Evolutionary conservation across 2,329 filamentous ascomycete species (phyloP).

Genomic region (Aaosphaeria pasadenensis): DNA sequence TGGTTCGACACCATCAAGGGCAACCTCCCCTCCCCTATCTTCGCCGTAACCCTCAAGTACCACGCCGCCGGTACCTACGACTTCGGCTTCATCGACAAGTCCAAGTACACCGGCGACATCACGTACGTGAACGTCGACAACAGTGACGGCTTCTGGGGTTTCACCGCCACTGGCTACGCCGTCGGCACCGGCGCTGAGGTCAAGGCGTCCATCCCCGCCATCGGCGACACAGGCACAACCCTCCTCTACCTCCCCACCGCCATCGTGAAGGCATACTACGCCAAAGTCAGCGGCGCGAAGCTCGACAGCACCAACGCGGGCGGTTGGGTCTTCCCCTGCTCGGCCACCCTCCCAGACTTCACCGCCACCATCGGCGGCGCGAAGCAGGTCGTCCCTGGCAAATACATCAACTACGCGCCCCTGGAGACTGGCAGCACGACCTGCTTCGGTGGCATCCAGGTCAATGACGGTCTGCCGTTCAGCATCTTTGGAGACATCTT

Average conservation of each 20-base stretch:
- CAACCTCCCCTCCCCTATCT: conserved; percentile 52
- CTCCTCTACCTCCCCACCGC: conserved; percentile 57
- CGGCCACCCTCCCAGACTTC: conserved; percentile 52
- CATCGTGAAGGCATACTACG: conserved; percentile 60
- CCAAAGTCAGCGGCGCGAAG: conserved; percentile 51
- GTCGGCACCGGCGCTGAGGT: conserved; percentile 47
- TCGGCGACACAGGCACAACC: conserved; percentile 70
- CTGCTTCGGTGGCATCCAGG: conserved; percentile 78
- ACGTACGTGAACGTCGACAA: conserved; percentile 56
- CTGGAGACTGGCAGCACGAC: conserved; percentile 33
- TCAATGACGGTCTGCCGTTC: conserved; percentile 54
- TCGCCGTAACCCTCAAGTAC: conserved; percentile 57
- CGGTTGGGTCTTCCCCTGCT: conserved; percentile 56
- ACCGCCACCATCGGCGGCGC: conserved; percentile 50
- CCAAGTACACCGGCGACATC: conserved; percentile 58
- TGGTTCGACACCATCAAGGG: conserved; percentile 59
- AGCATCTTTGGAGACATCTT: conserved; percentile 76
- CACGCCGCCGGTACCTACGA: conserved; percentile 50
- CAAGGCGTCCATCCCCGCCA: conserved; percentile 47
- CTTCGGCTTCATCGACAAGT: conserved; percentile 57
- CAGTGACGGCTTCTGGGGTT: conserved; percentile 62
- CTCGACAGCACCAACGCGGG: conserved; percentile 46
- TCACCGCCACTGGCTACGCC: conserved; percentile 56
- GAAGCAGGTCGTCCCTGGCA: conserved; percentile 51
- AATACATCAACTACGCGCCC: conserved; percentile 55